Percentiles rank a stretch among this genome's conserved stretches.
phyloP scores from a whole-genome alignment of 2,329 filamentous ascomycete species.

The Clathrospora elynae region DNA sequence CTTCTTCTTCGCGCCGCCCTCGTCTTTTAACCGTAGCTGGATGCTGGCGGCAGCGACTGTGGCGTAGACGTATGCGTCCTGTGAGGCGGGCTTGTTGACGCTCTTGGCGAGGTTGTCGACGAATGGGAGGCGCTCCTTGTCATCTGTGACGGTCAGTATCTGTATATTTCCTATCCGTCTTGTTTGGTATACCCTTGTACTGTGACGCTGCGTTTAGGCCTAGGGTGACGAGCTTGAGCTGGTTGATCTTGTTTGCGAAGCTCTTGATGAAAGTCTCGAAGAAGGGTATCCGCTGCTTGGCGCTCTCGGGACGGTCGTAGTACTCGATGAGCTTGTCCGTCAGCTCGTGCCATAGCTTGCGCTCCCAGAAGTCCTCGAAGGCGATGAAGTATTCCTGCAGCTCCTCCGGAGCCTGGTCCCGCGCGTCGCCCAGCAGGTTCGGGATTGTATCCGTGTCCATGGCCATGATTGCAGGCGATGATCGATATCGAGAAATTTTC shows the following conservation, averaged over 20 bases:
- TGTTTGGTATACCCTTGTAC: constrained; percentile 70
- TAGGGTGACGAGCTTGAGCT: constrained; percentile 92
- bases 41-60: constrained; percentile 87
- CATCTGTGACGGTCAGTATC: constrained; percentile 63
- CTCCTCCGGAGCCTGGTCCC: constrained; percentile 84
- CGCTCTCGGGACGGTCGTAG: constrained; percentile 82
- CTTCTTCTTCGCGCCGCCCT: constrained; percentile 83
- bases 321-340: constrained; percentile 86
- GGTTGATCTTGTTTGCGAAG: constrained; percentile 98
- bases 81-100: constrained; percentile 88
- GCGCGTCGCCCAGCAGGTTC: constrained; percentile 89
- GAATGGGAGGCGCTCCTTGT: constrained; percentile 83
- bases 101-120: constrained; percentile 81
- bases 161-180: background rate
- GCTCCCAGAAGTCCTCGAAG: constrained; percentile 97
- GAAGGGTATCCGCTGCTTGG: constrained; percentile 81
- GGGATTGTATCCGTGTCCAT: constrained; percentile 90
- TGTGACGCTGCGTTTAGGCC: constrained; percentile 85
- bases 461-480: constrained; percentile 43
- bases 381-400: constrained; percentile 85
- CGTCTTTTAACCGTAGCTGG: constrained; percentile 78
- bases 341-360: constrained; percentile 98
- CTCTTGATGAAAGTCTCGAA: constrained; percentile 95
- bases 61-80: constrained; percentile 95
- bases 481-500: background rate